Conservation (phyloP, 441 rosid genomes). For the Brassica hybrid region DNA sequence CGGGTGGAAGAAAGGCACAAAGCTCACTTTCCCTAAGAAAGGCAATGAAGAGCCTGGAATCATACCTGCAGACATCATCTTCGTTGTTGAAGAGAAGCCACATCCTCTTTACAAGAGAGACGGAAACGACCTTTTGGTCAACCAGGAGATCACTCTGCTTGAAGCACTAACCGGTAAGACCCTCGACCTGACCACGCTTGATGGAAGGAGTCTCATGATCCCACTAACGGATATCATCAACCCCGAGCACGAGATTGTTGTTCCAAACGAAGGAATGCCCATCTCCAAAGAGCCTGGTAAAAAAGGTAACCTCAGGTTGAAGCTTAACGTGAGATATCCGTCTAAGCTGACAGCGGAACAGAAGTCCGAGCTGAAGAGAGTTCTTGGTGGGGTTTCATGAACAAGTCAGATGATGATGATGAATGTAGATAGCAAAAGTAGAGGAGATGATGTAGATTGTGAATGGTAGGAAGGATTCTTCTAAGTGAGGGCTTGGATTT, state of each 20-base stretch:
- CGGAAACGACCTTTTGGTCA: constrained; percentile 74
- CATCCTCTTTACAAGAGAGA: constrained; percentile 81
- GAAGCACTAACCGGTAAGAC: constrained; percentile 89
- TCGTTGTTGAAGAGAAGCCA: constrained; percentile 84
- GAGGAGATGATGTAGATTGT: constrained; percentile 32
- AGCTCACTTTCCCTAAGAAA: constrained; percentile 86
- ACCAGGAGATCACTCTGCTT: constrained; percentile 75
- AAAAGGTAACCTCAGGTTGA: constrained; percentile 82
- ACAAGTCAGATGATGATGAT: constrained; percentile 14
- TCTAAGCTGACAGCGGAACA: constrained; percentile 73
- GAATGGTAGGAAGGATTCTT: constrained; percentile 34
- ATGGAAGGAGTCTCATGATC: constrained; percentile 71
- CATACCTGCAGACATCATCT: constrained; percentile 79
- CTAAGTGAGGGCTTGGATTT: constrained; percentile 34
- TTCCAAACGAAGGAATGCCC: constrained; percentile 94
- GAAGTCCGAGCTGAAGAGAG: constrained; percentile 78
- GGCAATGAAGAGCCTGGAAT: constrained; percentile 85
- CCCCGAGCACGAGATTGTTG: constrained; percentile 77
- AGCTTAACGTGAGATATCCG: constrained; percentile 79
- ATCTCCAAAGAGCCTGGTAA: constrained; percentile 78
- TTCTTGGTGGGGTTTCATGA: constrained; percentile 70
- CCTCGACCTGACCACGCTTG: constrained; percentile 64
- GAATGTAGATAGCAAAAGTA: constrained; percentile 41
- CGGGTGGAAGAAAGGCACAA: constrained; percentile 98
- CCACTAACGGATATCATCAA: constrained; percentile 70